These are phyloP conservation scores for Lactarius hatsudake DNA, from an alignment of 768 basidiomycete genomes.

Conservation along the genomic window DNA sequence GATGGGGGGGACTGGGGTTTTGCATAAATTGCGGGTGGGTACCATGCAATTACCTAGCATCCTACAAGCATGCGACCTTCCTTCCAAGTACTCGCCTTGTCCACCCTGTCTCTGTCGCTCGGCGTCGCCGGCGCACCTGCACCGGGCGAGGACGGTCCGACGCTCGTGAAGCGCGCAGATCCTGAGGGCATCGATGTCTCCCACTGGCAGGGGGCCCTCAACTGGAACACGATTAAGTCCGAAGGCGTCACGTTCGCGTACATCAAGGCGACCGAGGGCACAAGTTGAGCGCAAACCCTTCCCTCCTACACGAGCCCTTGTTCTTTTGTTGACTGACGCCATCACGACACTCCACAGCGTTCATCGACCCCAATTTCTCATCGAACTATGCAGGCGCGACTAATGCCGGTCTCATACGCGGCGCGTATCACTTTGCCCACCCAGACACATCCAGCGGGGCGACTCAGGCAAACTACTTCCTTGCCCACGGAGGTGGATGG, in stretches of 20 bases:
- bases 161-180: constrained; percentile 36
- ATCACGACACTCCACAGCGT: constrained; percentile 30
- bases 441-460: constrained; percentile 54
- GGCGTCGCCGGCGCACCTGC: not conserved
- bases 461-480: constrained; percentile 56
- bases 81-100: constrained; percentile 11
- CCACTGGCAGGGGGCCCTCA: constrained; percentile 44
- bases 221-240: constrained; percentile 51
- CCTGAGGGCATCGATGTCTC: constrained; percentile 59
- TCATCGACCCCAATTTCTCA: constrained; percentile 45
- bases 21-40: too few species aligned
- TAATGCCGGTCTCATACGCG: constrained; percentile 54
- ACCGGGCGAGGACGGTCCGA: not conserved
- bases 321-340: not conserved
- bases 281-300: constrained; percentile 33
- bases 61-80: not conserved
- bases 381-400: constrained; percentile 56
- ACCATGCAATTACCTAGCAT: too few species aligned
- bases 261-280: constrained; percentile 69
- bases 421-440: constrained; percentile 59
- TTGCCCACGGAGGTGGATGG: constrained; percentile 38
- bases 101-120: constrained; percentile 23
- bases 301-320: not conserved
- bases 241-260: constrained; percentile 55
- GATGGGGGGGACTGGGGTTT: too few species aligned